These are phyloP conservation scores for Sphagnum magellanicum DNA, from an alignment of 228 moss, liverwort and hornwort genomes.

Conservation along the genomic window DNA sequence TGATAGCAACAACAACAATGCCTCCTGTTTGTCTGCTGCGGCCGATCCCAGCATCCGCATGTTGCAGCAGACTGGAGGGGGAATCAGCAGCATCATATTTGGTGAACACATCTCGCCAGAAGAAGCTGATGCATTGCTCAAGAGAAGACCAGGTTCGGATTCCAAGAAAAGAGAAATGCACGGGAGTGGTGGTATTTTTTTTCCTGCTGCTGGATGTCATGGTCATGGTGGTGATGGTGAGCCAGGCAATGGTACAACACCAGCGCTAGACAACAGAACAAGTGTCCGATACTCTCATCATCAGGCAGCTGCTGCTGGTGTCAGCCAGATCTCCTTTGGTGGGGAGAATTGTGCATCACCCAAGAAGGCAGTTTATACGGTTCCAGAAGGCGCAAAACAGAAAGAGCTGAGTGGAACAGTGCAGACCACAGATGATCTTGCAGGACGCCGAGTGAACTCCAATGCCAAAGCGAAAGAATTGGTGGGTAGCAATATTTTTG, in stretches of 20 bases:
- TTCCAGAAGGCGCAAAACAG: slow-evolving; percentile 64
- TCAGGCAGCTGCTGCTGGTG: slow-evolving; percentile 30
- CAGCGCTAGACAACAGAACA: slow-evolving; percentile 44
- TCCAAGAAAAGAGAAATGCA: slow-evolving; percentile 88
- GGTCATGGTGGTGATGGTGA: slow-evolving; percentile 43
- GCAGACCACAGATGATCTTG: slow-evolving; percentile 58
- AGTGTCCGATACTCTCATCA: slow-evolving; percentile 62
- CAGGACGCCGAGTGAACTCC: slow-evolving; percentile 59
- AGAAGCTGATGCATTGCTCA: slow-evolving; percentile 65
- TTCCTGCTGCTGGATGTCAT: slow-evolving; percentile 24
- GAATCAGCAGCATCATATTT: slow-evolving; percentile 64
- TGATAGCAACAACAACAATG: slow-evolving; percentile 36
- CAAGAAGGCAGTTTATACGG: slow-evolving; percentile 53
- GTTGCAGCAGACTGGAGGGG: slow-evolving; percentile 88
- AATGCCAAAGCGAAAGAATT: slow-evolving; percentile 81
- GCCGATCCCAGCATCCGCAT: slow-evolving; percentile 62
- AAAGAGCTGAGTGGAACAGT: slow-evolving; percentile 55
- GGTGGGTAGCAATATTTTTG: slow-evolving; percentile 89
- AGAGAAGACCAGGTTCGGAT: slow-evolving; percentile 85
- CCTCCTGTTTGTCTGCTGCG: slow-evolving; percentile 43
- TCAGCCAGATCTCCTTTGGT: slow-evolving; percentile 58
- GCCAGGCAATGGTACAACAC: slow-evolving; percentile 26
- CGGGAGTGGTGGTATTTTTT: slow-evolving; percentile 68
- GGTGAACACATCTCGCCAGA: slow-evolving; percentile 62
- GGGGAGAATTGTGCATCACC: slow-evolving; percentile 49